phyloP scores from a whole-genome alignment of 1,284 basidiomycete genomes.

The Lentinula novae-zelandiae region DNA sequence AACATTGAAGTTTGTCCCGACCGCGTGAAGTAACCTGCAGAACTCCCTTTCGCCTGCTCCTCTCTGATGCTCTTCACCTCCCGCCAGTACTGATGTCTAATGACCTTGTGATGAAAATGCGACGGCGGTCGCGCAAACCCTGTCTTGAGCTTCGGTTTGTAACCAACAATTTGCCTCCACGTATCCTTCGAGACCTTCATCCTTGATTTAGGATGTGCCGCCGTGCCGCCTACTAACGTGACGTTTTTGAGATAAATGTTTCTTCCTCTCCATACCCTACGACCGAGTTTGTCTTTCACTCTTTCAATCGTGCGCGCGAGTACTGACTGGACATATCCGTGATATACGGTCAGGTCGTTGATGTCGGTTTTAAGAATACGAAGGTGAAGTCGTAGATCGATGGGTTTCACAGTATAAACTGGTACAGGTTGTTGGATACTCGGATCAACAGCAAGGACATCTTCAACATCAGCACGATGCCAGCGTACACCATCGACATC shows the following conservation, averaged over 20 bases:
- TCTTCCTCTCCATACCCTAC: slow-evolving; percentile 62
- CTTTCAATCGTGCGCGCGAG: slow-evolving; percentile 52
- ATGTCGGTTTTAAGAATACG: slow-evolving; percentile 50
- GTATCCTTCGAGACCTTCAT: neutral
- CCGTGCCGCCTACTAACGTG: slow-evolving; percentile 19
- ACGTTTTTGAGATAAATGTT: slow-evolving; percentile 46
- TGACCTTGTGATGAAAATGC: neutral
- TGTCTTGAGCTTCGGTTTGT: slow-evolving; percentile 1
- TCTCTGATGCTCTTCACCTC: neutral
- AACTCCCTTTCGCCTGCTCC: neutral
- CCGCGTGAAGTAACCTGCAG: neutral
- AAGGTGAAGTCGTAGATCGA: slow-evolving; percentile 56
- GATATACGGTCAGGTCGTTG: slow-evolving; percentile 41
- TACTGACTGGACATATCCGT: slow-evolving; percentile 35
- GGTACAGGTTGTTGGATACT: slow-evolving; percentile 22
- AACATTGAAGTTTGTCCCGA: neutral
- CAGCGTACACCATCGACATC: slow-evolving; percentile 11
- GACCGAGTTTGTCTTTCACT: slow-evolving; percentile 63
- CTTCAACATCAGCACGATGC: slow-evolving; percentile 13
- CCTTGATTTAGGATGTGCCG: neutral
- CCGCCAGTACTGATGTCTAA: neutral
- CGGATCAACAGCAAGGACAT: slow-evolving; percentile 28
- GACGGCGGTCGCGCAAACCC: slow-evolving; percentile 2
- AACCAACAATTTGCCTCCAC: slow-evolving; percentile 8
- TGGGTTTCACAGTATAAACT: slow-evolving; percentile 30